Percentiles rank a stretch among this genome's conserved stretches.
Conservation (phyloP, 306 rosid genomes). For the Sindora glabra region DNA sequence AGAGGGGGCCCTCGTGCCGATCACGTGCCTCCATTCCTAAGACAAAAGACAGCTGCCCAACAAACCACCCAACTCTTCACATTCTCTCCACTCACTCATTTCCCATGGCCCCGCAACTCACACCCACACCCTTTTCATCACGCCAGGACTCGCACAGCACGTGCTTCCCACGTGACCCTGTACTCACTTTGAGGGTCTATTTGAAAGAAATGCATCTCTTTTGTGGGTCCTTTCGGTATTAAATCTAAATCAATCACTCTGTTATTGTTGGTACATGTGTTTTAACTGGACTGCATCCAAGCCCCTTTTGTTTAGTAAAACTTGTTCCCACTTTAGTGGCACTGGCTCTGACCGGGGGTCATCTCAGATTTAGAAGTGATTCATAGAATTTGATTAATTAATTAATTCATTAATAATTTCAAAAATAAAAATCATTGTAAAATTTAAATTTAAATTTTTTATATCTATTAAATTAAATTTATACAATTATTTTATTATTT, state of each 20-base stretch:
- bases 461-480: too few relatives aligned
- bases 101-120: constrained; percentile 21
- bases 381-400: constrained; percentile 8
- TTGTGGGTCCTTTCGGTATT: constrained; percentile 22
- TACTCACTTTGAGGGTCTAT: constrained; percentile 11
- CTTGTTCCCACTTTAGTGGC: background rate
- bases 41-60: constrained; percentile 39
- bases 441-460: too few relatives aligned
- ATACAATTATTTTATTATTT: too few relatives aligned
- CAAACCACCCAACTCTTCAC: constrained; percentile 22
- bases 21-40: constrained; percentile 33
- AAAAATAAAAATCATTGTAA: too few relatives aligned
- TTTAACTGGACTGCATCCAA: constrained; percentile 7
- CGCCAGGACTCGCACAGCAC: constrained; percentile 12
- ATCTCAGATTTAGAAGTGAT: background rate
- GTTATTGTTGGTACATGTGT: background rate
- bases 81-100: background rate
- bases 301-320: constrained; percentile 10
- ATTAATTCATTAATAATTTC: background rate
- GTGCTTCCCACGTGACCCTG: constrained; percentile 28
- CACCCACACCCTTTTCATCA: constrained; percentile 1
- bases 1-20: constrained; percentile 40
- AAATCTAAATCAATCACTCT: constrained; percentile 8
- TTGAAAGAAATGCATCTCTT: constrained; percentile 4
- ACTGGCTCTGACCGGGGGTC: background rate